Evolutionary conservation across 495 filamentous ascomycete genomes (phyloP), one percentile per base, ranked within the genome.

Genomic region (Lasiosphaeris hirsuta): DNA sequence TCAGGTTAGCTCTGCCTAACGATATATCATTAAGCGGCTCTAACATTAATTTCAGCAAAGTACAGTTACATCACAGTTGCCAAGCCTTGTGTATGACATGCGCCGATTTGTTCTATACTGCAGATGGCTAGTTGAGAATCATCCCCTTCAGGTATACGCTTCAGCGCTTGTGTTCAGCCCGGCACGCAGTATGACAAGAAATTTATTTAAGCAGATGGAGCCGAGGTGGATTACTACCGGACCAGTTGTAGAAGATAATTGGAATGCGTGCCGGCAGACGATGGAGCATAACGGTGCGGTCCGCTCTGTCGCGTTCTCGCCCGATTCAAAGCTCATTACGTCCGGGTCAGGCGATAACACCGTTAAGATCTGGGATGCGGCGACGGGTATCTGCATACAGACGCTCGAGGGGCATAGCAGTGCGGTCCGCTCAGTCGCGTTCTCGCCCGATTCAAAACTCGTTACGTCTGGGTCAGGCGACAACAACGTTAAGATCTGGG

Each of bases 91-190:
- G 38, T n/a, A 37, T 51, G 48, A 51, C 35, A 52, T 52, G 36
- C 6, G 48, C 14, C 50, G 50, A 52, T 52, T 41, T 51, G 23
- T 51, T 37, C 48, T 51, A 51, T 51, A 51, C 17, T 51, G 48
- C 14, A 9, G 48, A 38, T 51, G 23, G 33, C 30, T 51, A 38
- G 34, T 52, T 34, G 50, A 52, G 50, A 34, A 35, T 11, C 6
- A 34, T 19, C 50, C 50, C 8, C 34, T 52, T 14, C 50, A 52
- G 36, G 34, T 41, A 40, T 52, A 52, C 17, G 50, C 23, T 35
- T 52, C 50, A 1, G 50, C 50, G 15, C 50, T 52, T 52, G 36
- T 41, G 15, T 52, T 52, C 15, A 52, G 50, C n/a, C 37, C 35
- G 14, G 34, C 36, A 4, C 50, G 48, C 42, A 44, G 42, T 44